Conservation (phyloP, 176 grass and related monocot species). For the Triticum turgidum region DNA sequence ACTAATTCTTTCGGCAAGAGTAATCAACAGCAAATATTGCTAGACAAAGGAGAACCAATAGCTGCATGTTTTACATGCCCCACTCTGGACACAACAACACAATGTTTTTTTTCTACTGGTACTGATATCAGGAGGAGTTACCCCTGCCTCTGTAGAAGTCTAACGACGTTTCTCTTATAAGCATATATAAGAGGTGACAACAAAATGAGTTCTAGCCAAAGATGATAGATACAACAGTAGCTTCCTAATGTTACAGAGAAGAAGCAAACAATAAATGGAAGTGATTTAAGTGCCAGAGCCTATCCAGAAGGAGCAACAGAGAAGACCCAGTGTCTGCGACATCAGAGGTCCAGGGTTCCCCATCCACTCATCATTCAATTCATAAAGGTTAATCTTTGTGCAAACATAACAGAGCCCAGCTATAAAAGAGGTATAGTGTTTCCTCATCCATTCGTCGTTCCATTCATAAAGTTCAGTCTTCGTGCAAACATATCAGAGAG, state of each 20-base stretch:
- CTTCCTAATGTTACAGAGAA: slow-evolving; percentile 18
- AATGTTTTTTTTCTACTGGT: background rate
- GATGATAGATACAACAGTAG: background rate
- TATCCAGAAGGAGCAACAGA: slow-evolving; percentile 3
- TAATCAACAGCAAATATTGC: slow-evolving; percentile 4
- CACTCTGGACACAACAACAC: background rate
- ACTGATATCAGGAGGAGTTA: background rate
- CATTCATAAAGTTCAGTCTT: slow-evolving; percentile 12
- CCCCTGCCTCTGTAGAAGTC: background rate
- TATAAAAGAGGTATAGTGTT: background rate
- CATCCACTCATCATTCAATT: background rate
- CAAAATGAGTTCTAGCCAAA: slow-evolving; percentile 11
- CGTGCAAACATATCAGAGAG: background rate
- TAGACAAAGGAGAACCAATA: slow-evolving; percentile 14
- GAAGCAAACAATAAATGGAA: background rate
- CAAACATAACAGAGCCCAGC: background rate
- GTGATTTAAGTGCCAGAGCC: background rate
- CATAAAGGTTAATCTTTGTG: slow-evolving; percentile 14
- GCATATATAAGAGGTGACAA: background rate
- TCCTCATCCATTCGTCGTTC: background rate
- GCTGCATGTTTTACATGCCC: background rate
- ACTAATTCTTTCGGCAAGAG: slow-evolving; percentile 12
- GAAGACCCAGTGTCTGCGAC: background rate
- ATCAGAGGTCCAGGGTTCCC: background rate
- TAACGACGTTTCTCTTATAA: background rate